Conservation (phyloP, 352 stramenopile species). For the Hyaloperonospora brassicae region DNA sequence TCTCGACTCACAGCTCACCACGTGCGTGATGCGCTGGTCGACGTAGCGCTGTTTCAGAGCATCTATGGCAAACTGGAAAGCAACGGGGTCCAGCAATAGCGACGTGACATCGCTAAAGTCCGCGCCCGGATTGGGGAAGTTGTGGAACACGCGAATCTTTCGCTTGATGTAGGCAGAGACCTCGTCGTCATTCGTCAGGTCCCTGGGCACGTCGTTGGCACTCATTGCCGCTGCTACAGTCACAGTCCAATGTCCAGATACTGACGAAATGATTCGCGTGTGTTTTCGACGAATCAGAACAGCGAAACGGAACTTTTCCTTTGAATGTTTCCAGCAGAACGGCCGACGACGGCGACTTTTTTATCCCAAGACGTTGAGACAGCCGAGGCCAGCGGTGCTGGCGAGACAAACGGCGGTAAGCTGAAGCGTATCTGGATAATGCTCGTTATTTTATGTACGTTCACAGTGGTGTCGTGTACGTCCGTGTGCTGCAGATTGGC, state of each 20-base stretch:
- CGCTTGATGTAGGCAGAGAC: conserved; percentile 53
- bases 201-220: conserved; percentile 11
- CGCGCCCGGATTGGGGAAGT: conserved; percentile 48
- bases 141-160: conserved; percentile 58
- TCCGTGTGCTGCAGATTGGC: conserved; percentile 38
- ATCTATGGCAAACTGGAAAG: conserved; percentile 70
- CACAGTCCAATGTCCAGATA: no score
- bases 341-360: conserved; percentile 1
- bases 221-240: no score
- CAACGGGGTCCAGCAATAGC: conserved; percentile 55
- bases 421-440: not conserved
- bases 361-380: not conserved
- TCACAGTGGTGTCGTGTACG: not conserved
- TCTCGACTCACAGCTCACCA: conserved; percentile 73
- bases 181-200: conserved; percentile 43
- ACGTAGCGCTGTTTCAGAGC: conserved; percentile 56
- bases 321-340: conserved; percentile 29
- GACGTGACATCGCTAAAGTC: conserved; percentile 70
- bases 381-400: not conserved
- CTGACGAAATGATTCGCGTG: no score
- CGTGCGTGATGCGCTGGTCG: conserved; percentile 53
- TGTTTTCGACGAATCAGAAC: conserved; percentile 6
- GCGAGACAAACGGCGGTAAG: conserved; percentile 3
- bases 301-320: not conserved
- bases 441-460: no score